These are phyloP conservation scores for Endoconidiophora polonica DNA, from an alignment of 2,329 filamentous ascomycete species.

Conservation along the genomic window DNA sequence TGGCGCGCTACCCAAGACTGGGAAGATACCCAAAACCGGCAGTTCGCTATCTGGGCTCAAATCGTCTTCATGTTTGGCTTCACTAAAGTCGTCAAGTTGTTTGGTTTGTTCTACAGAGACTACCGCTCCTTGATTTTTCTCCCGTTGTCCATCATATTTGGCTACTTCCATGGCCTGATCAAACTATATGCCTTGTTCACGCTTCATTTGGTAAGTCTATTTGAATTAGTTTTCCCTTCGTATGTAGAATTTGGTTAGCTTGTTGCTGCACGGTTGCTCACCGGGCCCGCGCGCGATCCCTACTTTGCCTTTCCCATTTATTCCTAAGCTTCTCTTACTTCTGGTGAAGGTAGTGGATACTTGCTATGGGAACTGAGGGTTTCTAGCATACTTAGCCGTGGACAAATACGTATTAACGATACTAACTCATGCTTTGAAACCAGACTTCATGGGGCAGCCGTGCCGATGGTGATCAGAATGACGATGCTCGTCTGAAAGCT, in stretches of 20 bases:
- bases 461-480: conserved; percentile 75
- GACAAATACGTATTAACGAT: too few species aligned
- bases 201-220: conserved; percentile 56
- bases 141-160: conserved; percentile 75
- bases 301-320: background rate
- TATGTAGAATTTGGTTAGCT: background rate
- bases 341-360: too few species aligned
- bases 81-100: conserved; percentile 80
- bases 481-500: conserved; percentile 49
- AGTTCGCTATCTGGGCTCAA: conserved; percentile 42
- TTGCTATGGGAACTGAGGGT: too few species aligned
- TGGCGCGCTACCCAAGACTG: conserved; percentile 51
- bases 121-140: conserved; percentile 66
- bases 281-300: too few species aligned
- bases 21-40: conserved; percentile 32
- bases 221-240: conserved; percentile 2
- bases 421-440: background rate
- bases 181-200: conserved; percentile 79
- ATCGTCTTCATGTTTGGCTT: conserved; percentile 61
- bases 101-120: conserved; percentile 72
- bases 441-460: conserved; percentile 94
- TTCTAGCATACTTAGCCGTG: too few species aligned
- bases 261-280: conserved; percentile 1
- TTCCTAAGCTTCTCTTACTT: background rate
- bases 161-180: conserved; percentile 83